Evolutionary conservation across 805 yeast species (phyloP).

Genomic region (Wickerhamomyces subpelliculosus): DNA sequence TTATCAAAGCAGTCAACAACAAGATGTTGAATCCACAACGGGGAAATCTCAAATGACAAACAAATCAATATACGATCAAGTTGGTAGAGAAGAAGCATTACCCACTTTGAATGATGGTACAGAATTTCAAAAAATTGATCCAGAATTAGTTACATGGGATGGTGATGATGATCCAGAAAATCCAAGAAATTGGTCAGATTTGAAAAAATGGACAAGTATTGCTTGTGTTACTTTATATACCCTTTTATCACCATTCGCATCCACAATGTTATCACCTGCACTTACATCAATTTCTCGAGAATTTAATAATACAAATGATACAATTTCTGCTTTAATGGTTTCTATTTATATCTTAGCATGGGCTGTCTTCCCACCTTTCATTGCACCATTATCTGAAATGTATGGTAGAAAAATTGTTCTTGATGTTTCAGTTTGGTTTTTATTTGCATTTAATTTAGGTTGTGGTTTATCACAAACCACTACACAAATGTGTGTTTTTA

Average conservation of each 20-base stretch:
- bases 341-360: constrained; percentile 58
- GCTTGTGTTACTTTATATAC: constrained; percentile 47
- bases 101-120: constrained; percentile 37
- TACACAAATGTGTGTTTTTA: constrained; percentile 48
- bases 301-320: constrained; percentile 34
- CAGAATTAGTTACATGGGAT: constrained; percentile 65
- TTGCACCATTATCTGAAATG: constrained; percentile 58
- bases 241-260: constrained; percentile 53
- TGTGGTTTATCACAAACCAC: constrained; percentile 51
- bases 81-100: constrained; percentile 19
- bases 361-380: constrained; percentile 54
- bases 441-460: constrained; percentile 44
- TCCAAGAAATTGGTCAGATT: constrained; percentile 56
- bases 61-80: constrained; percentile 7
- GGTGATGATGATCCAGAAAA: constrained; percentile 51
- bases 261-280: constrained; percentile 59
- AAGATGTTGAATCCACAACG: background rate
- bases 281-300: constrained; percentile 38
- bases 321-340: constrained; percentile 40
- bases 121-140: constrained; percentile 49
- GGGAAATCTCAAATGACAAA: constrained; percentile 2
- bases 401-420: constrained; percentile 50
- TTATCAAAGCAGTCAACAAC: constrained; percentile 4
- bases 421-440: constrained; percentile 41
- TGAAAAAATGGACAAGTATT: constrained; percentile 36